A percentile compares a stretch with the other conserved stretches of the same genome.
Evolutionary conservation across 1,284 basidiomycete genomes (phyloP).

Genomic region (Gymnopus androsaceus): DNA sequence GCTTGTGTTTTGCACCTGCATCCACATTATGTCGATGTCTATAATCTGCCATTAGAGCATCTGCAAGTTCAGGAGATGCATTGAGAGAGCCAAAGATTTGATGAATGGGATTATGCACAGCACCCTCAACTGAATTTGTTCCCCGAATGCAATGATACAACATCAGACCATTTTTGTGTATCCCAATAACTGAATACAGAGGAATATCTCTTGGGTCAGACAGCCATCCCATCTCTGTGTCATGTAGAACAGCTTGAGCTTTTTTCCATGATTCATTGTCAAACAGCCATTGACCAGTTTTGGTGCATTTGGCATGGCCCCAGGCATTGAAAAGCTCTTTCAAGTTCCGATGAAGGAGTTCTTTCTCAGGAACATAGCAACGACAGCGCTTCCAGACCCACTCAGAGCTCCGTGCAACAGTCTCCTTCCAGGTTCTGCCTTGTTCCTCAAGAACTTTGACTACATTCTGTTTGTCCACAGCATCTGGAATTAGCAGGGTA

Average conservation of each 20-base stretch:
- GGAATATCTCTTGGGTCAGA: conserved; percentile 21
- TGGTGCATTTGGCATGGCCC: conserved; percentile 14
- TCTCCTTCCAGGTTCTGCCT: background rate
- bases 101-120: conserved; percentile 7
- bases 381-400: conserved; percentile 17
- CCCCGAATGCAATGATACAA: conserved; percentile 23
- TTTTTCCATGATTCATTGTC: conserved; percentile 17
- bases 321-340: conserved; percentile 16
- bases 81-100: too few relatives aligned
- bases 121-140: conserved; percentile 26
- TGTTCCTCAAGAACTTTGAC: too few relatives aligned
- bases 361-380: conserved; percentile 16
- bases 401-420: conserved; percentile 3
- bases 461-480: too few relatives aligned
- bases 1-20: conserved; percentile 9
- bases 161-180: conserved; percentile 21
- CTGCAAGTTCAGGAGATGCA: conserved; percentile 6
- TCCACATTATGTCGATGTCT: conserved; percentile 20
- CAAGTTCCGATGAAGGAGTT: conserved; percentile 8
- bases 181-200: conserved; percentile 16
- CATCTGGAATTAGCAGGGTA: too few relatives aligned
- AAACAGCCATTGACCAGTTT: conserved; percentile 14
- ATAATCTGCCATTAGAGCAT: conserved; percentile 19
- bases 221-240: conserved; percentile 19
- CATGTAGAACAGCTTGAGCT: conserved; percentile 18